Evolutionary conservation across 1,284 basidiomycete genomes (phyloP), one percentile per base, ranked within the genome.

Genomic region (Trichosporon sp.): DNA sequence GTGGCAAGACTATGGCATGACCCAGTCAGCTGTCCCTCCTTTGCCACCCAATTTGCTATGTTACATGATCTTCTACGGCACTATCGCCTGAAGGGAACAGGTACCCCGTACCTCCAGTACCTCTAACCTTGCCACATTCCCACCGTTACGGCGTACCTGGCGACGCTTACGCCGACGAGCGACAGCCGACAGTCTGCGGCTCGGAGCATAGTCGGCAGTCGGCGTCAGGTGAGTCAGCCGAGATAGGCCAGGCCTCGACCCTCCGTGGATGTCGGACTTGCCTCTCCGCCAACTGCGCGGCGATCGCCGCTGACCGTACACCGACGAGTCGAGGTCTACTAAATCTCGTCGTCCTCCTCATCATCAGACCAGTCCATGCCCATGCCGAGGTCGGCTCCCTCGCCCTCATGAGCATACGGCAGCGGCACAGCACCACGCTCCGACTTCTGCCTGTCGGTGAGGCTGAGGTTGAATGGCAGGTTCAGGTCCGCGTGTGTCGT

Each of bases 321-420:
- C 7, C 40, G 40, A 21, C n/a, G n/a, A n/a, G n/a, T n/a, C n/a
- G n/a, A n/a, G n/a, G n/a, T n/a, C n/a, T n/a, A n/a, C 70, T 73
- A 72, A 61, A 71, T 66, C 66, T 78, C 71, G 57, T 76, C 74
- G 37, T 75, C 74, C 58, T 75, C 74, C 61, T 75, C 74, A 58
- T 76, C 74, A n/a, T 74, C 73, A 14, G 73, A 71, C 67, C 70
- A 73, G 34, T 69, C 70, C 68, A 73, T 67, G 40, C 66, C 64
- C 54, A 59, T 66, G 4, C 72, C 73, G 10, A 69, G 36, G 36
- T 69, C 68, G 6, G 63, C 65, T 1, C 76, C 72, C 77, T 76
- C 76, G 85, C 90, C 89, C 81, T 90, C 86, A 71, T 93, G 91
- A 4, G 85, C 89, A 73, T 95, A 95, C 6, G 93, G 93, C 34